A percentile compares a stretch with the other conserved stretches of the same genome.
Conservation (phyloP, 176 grass and related monocot genomes). For the Elymus sibiricus region DNA sequence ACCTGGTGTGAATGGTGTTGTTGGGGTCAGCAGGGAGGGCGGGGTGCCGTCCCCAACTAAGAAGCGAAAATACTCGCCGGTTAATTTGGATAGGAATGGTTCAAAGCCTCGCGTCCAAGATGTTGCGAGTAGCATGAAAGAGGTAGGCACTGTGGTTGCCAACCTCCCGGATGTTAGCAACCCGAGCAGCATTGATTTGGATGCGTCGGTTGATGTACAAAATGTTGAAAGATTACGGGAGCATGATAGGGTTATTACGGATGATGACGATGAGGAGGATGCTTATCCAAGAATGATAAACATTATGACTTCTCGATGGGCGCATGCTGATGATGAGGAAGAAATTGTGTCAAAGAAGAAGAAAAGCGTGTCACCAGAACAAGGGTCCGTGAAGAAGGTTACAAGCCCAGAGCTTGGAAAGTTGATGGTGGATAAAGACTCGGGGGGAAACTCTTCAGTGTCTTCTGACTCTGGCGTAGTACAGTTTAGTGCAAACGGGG, state of each 20-base stretch:
- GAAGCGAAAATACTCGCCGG: constrained; percentile 73
- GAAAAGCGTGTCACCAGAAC: constrained; percentile 33
- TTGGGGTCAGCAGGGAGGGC: neutral
- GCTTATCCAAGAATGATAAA: constrained; percentile 39
- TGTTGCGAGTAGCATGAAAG: neutral
- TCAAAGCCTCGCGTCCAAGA: constrained; percentile 16
- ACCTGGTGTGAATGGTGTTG: constrained; percentile 6
- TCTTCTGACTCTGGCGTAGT: constrained; percentile 46
- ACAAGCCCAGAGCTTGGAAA: constrained; percentile 50
- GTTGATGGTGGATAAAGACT: constrained; percentile 33
- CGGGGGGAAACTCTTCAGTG: constrained; percentile 35
- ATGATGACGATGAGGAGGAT: constrained; percentile 62
- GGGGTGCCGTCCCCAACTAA: constrained; percentile 15
- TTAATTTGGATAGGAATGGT: constrained; percentile 44
- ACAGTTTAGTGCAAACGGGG: constrained; percentile 11
- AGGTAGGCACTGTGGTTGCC: neutral
- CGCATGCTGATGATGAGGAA: constrained; percentile 41
- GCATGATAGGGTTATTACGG: neutral
- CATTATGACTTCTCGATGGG: constrained; percentile 84
- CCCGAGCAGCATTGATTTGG: neutral
- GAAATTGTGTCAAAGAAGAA: constrained; percentile 38
- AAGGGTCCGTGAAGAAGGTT: constrained; percentile 26
- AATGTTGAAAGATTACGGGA: constrained; percentile 1
- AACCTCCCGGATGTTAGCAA: neutral
- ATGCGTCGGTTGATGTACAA: constrained; percentile 33